These are phyloP conservation scores for Diaporthe sp. DNA, from an alignment of 2,329 filamentous ascomycete genomes.

Conservation along the genomic window DNA sequence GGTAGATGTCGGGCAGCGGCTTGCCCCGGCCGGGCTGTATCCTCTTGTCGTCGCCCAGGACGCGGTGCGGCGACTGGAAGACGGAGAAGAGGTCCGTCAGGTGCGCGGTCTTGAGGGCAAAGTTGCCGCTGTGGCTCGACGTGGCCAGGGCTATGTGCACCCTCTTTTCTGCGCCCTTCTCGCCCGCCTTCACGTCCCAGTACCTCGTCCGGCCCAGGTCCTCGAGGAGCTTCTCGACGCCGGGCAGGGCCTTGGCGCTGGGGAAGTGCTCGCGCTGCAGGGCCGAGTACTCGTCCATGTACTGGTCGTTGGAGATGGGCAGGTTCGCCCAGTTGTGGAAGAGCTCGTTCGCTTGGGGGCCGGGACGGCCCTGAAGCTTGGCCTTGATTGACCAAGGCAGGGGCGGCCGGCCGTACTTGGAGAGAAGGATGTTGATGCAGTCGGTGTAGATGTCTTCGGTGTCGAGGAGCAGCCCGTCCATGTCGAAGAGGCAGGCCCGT, in stretches of 20 bases:
- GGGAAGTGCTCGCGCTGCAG: constrained; percentile 83
- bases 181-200: constrained; percentile 56
- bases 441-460: constrained; percentile 91
- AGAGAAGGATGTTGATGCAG: constrained; percentile 86
- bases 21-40: constrained; percentile 88
- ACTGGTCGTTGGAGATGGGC: constrained; percentile 80
- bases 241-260: constrained; percentile 80
- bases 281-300: constrained; percentile 68
- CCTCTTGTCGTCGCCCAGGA: constrained; percentile 88
- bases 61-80: constrained; percentile 79
- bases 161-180: constrained; percentile 52
- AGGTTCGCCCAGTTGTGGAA: constrained; percentile 87
- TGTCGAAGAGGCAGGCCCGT: constrained; percentile 96
- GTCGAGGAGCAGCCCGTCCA: constrained; percentile 96
- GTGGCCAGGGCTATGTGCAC: constrained; percentile 91
- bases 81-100: constrained; percentile 71
- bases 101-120: constrained; percentile 80
- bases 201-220: constrained; percentile 69
- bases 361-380: constrained; percentile 76
- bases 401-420: constrained; percentile 77
- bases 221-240: constrained; percentile 77
- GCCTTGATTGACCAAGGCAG: constrained; percentile 98
- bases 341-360: constrained; percentile 65
- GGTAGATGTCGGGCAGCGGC: constrained; percentile 93
- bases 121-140: constrained; percentile 80